phyloP scores from a whole-genome alignment of 805 yeast genomes.

The Spathaspora girioi region DNA sequence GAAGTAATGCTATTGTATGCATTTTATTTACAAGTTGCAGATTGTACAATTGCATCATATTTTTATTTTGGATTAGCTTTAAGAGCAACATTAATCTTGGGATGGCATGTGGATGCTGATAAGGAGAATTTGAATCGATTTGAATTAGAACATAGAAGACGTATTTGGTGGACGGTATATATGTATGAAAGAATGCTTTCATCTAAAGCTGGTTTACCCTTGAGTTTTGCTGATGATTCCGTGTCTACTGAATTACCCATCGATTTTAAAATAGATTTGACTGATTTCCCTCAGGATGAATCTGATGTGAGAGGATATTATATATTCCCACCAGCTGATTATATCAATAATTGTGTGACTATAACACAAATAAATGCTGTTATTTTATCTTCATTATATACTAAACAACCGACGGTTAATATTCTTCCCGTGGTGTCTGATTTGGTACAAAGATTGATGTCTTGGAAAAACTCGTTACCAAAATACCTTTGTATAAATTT shows the following conservation, averaged over 20 bases:
- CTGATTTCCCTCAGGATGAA: constrained; percentile 31
- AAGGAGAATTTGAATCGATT: constrained; percentile 51
- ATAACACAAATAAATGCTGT: constrained; percentile 77
- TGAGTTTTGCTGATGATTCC: constrained; percentile 77
- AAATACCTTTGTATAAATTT: constrained; percentile 64
- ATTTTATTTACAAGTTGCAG: constrained; percentile 78
- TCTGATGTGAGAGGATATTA: constrained; percentile 60
- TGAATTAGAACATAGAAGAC: constrained; percentile 50
- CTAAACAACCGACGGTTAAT: constrained; percentile 72
- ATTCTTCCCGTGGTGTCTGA: constrained; percentile 72
- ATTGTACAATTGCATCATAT: constrained; percentile 77
- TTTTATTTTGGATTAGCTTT: constrained; percentile 77
- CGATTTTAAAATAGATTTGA: constrained; percentile 58
- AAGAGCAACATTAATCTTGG: constrained; percentile 66
- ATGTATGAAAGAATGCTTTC: constrained; percentile 69
- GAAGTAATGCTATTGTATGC: constrained; percentile 75
- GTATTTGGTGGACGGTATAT: constrained; percentile 49
- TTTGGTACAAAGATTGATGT: constrained; percentile 59
- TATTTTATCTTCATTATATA: constrained; percentile 64
- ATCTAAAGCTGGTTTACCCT: constrained; percentile 77
- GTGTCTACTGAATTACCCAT: constrained; percentile 74
- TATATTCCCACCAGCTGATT: constrained; percentile 76
- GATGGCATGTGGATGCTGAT: constrained; percentile 82
- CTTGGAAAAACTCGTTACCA: constrained; percentile 67
- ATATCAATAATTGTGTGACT: constrained; percentile 69